Evolutionary conservation across 1,139 yeast species (phyloP).

Genomic region (Ashbya aceris): DNA sequence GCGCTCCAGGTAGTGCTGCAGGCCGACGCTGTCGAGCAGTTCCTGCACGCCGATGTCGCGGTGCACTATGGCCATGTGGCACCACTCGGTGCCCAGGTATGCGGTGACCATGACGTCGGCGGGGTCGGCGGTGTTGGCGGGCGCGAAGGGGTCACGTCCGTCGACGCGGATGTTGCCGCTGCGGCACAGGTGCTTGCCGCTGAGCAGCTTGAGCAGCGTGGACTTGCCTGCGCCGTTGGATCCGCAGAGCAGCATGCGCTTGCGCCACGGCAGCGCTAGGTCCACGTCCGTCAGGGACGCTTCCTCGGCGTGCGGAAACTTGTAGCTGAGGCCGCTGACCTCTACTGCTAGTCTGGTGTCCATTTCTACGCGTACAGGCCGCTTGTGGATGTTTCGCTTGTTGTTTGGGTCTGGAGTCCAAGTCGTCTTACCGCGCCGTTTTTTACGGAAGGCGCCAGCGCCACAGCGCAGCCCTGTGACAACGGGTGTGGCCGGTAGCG

Average conservation of each 20-base stretch:
- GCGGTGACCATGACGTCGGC: slow-evolving; percentile 51
- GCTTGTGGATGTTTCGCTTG: no score
- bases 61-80: slow-evolving; percentile 78
- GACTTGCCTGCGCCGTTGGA: slow-evolving; percentile 98
- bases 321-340: slow-evolving; percentile 58
- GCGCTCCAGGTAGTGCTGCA: slow-evolving; percentile 61
- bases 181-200: slow-evolving; percentile 83
- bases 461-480: no score
- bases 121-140: slow-evolving; percentile 24
- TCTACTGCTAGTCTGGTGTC: slow-evolving; percentile 41
- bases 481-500: no score
- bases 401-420: no score
- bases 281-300: slow-evolving; percentile 62
- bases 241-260: slow-evolving; percentile 73
- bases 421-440: no score
- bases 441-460: no score
- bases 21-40: slow-evolving; percentile 75
- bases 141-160: slow-evolving; percentile 77
- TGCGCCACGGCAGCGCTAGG: slow-evolving; percentile 55
- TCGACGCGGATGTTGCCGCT: slow-evolving; percentile 57
- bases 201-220: slow-evolving; percentile 69
- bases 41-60: slow-evolving; percentile 83
- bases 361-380: no score
- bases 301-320: slow-evolving; percentile 50
- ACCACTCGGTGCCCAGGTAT: slow-evolving; percentile 97